These are phyloP conservation scores for Quercus aquifolioides DNA, from an alignment of 306 rosid species.

Conservation along the genomic window DNA sequence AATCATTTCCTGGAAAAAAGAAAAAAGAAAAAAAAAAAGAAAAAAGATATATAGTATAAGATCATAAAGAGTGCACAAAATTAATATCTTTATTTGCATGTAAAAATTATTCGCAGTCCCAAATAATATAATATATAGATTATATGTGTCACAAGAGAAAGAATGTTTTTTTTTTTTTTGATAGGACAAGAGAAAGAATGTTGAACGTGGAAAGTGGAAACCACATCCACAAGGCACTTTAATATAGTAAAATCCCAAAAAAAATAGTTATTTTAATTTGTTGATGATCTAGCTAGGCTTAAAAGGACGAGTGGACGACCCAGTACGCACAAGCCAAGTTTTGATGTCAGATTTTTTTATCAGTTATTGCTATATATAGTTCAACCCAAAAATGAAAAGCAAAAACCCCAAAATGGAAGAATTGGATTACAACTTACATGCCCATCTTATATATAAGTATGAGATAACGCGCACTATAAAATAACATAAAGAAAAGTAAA, in stretches of 20 bases:
- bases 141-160: neutral
- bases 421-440: no score
- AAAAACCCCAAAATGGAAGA: neutral
- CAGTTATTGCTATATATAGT: no score
- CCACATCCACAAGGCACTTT: neutral
- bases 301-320: no score
- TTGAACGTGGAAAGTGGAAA: constrained; percentile 16
- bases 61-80: neutral
- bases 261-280: neutral
- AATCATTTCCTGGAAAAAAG: constrained; percentile 65
- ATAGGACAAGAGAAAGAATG: neutral
- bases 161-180: no score
- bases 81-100: neutral
- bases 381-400: neutral
- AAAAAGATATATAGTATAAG: neutral
- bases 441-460: no score
- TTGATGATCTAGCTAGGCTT: neutral
- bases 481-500: no score
- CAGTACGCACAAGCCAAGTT: no score
- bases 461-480: no score
- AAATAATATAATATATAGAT: neutral
- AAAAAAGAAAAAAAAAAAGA: neutral
- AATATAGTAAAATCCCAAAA: neutral
- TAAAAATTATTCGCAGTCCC: neutral
- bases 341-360: no score